Evolutionary conservation across 169 alveolate genomes (phyloP).

Genomic region (Amoebophrya sp.): DNA sequence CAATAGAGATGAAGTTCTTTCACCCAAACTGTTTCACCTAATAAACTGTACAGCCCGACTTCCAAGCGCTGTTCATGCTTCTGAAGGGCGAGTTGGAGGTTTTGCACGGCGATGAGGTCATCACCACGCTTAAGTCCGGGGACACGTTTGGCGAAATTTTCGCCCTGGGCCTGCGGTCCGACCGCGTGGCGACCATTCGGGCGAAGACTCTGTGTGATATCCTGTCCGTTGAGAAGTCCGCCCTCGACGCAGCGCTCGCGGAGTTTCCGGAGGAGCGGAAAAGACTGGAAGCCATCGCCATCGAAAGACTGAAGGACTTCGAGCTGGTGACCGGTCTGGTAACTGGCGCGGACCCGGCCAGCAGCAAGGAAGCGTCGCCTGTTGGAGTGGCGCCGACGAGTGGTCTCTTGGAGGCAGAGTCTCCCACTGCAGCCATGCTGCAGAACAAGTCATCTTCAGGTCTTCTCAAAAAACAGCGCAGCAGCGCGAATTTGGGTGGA

Average conservation of each 20-base stretch:
- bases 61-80: background rate
- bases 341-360: too few relatives aligned
- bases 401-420: too few relatives aligned
- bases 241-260: background rate
- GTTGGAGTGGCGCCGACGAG: too few relatives aligned
- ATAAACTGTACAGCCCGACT: background rate
- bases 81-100: background rate
- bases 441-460: too few relatives aligned
- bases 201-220: background rate
- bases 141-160: constrained; percentile 2
- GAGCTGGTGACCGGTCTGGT: background rate
- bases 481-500: too few relatives aligned
- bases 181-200: constrained; percentile 4
- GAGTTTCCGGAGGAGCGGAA: background rate
- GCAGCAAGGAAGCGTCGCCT: too few relatives aligned
- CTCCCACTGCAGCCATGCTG: too few relatives aligned
- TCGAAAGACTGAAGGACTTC: background rate
- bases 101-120: background rate
- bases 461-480: too few relatives aligned
- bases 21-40: too few relatives aligned
- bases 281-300: background rate
- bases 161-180: background rate
- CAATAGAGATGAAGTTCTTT: too few relatives aligned
- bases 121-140: background rate
- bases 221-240: background rate